phyloP scores from a whole-genome alignment of 225 moss, liverwort and hornwort species.

The Bryum argenteum region DNA sequence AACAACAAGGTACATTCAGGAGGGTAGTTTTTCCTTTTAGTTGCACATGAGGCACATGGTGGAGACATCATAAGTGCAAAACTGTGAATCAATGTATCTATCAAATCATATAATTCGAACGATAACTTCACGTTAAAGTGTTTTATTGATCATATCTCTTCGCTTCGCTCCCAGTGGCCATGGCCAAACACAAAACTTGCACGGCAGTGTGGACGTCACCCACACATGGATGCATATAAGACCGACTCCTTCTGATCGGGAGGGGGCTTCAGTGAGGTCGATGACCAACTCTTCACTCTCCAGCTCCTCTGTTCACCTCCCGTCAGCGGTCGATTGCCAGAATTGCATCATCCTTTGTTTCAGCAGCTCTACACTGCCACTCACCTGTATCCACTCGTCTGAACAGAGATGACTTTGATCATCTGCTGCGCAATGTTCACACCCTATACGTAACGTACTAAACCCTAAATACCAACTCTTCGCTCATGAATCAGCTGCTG shows the following conservation, averaged over 20 bases:
- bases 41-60: too few species aligned
- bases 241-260: constrained; percentile 25
- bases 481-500: constrained; percentile 13
- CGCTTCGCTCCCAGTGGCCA: not conserved
- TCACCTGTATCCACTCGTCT: not conserved
- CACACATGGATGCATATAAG: not conserved
- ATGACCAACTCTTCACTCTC: constrained; percentile 37
- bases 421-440: too few species aligned
- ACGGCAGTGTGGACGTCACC: not conserved
- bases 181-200: not conserved
- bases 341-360: not conserved
- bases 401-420: too few species aligned
- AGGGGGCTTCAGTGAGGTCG: constrained; percentile 37
- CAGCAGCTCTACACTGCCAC: not conserved
- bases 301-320: constrained; percentile 25
- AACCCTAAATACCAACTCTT: constrained; percentile 3
- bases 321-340: constrained; percentile 25
- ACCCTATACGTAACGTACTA: too few species aligned
- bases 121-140: too few species aligned
- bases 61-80: too few species aligned
- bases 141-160: too few species aligned
- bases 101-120: too few species aligned
- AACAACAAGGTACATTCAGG: too few species aligned
- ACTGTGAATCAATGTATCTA: too few species aligned
- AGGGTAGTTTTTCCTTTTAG: too few species aligned